These are phyloP conservation scores for Angomonas ambiguus DNA, from an alignment of 208 protist genomes.

Conservation along the genomic window DNA sequence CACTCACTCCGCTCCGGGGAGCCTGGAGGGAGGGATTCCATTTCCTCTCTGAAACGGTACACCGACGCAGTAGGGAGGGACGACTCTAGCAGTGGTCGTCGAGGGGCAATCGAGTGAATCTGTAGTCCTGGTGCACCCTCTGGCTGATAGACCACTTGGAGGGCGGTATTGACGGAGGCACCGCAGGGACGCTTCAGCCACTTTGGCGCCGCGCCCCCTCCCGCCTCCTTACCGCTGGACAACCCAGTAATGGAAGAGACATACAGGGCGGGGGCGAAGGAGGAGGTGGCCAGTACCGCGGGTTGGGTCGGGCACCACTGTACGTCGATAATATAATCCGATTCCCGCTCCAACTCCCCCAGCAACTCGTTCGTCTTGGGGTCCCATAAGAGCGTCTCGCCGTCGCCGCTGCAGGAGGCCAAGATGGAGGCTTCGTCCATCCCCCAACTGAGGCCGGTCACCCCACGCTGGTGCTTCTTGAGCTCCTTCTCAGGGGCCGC, in stretches of 20 bases:
- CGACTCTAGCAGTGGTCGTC: constrained; percentile 16
- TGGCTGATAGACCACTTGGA: constrained; percentile 44
- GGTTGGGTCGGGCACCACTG: constrained; percentile 92
- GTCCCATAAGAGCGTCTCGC: constrained; percentile 95
- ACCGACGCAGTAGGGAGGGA: constrained; percentile 30
- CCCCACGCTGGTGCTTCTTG: constrained; percentile 75
- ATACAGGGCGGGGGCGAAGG: constrained; percentile 76
- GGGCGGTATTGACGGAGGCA: constrained; percentile 54
- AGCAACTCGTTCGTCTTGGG: constrained; percentile 68
- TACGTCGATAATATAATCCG: constrained; percentile 92
- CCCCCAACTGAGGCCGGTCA: constrained; percentile 94
- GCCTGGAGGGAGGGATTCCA: constrained; percentile 24
- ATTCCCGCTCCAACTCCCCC: constrained; percentile 53
- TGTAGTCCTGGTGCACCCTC: constrained; percentile 19
- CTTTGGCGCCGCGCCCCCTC: not conserved
- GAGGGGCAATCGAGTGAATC: constrained; percentile 27
- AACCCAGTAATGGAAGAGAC: constrained; percentile 60
- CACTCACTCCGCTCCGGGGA: constrained; percentile 55
- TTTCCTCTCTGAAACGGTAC: constrained; percentile 17
- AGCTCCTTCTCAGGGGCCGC: constrained; percentile 83
- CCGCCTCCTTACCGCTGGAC: constrained; percentile 13
- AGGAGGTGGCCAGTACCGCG: constrained; percentile 85
- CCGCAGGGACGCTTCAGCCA: constrained; percentile 39
- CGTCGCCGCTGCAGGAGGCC: constrained; percentile 91
- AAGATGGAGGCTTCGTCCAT: constrained; percentile 87